These are phyloP conservation scores for Coniella lustricola DNA, from an alignment of 2,329 filamentous ascomycete species.

Conservation along the genomic window DNA sequence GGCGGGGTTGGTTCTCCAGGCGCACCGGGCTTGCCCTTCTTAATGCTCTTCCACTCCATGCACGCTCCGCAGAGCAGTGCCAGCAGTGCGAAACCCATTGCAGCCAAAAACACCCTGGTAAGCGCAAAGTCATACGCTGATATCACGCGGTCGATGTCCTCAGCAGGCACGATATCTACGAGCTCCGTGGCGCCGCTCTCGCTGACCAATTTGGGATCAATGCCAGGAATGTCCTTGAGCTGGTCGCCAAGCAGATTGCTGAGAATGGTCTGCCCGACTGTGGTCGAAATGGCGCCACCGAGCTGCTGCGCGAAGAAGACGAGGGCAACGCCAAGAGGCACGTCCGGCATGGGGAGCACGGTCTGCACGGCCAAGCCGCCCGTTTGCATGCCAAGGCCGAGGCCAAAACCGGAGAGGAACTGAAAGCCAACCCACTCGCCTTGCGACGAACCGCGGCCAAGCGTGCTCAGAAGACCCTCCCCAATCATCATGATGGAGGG, in stretches of 20 bases:
- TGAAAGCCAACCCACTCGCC: slow-evolving; percentile 54
- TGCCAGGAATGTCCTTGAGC: slow-evolving; percentile 33
- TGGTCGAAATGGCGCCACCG: slow-evolving; percentile 51
- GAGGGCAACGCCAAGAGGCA: slow-evolving; percentile 48
- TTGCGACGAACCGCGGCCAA: slow-evolving; percentile 38
- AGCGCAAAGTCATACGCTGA: slow-evolving; percentile 59
- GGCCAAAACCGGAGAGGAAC: slow-evolving; percentile 50
- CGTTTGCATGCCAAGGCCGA: slow-evolving; percentile 54
- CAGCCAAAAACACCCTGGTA: slow-evolving; percentile 56
- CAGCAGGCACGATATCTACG: slow-evolving; percentile 39
- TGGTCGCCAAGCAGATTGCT: slow-evolving; percentile 36
- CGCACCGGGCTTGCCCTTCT: slow-evolving; percentile 34
- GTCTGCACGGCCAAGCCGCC: slow-evolving; percentile 50
- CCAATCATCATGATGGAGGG: slow-evolving; percentile 45
- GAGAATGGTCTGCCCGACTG: slow-evolving; percentile 49
- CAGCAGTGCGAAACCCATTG: slow-evolving; percentile 46
- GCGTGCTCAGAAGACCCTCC: slow-evolving; percentile 51
- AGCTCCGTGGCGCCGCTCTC: slow-evolving; percentile 54
- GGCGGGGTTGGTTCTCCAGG: neutral
- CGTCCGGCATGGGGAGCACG: slow-evolving; percentile 42
- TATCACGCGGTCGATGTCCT: slow-evolving; percentile 47
- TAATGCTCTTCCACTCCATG: slow-evolving; percentile 63
- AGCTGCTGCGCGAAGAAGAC: slow-evolving; percentile 53
- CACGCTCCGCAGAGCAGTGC: slow-evolving; percentile 50
- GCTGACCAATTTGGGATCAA: slow-evolving; percentile 37